These are phyloP conservation scores for Penicillium robsamsonii DNA, from an alignment of 495 filamentous ascomycete genomes.

Conservation along the genomic window DNA sequence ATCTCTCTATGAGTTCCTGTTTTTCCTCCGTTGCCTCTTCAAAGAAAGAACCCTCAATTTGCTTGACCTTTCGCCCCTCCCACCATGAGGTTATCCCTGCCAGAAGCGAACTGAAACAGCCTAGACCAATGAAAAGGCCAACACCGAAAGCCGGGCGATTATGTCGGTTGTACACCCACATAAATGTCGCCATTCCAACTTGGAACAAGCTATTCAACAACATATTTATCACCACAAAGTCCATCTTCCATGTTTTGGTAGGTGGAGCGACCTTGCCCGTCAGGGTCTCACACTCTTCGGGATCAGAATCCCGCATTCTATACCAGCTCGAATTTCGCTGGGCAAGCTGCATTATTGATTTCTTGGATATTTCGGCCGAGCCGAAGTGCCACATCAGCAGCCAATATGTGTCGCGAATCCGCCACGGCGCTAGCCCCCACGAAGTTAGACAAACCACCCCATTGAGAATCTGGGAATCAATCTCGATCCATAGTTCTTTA, in stretches of 20 bases:
- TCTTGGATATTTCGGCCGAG: neutral
- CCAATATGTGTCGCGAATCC: constrained; percentile 75
- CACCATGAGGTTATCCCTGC: constrained; percentile 66
- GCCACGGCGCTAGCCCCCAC: constrained; percentile 82
- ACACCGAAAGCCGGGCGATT: constrained; percentile 71
- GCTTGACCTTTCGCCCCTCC: constrained; percentile 35
- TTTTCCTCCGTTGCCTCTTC: neutral
- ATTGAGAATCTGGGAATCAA: constrained; percentile 80
- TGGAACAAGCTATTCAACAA: constrained; percentile 77
- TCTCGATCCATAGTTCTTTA: constrained; percentile 82
- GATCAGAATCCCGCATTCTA: neutral
- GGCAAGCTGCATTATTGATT: neutral
- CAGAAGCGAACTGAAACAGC: constrained; percentile 63
- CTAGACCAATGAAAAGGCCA: constrained; percentile 69
- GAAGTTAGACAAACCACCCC: constrained; percentile 84
- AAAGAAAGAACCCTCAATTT: neutral
- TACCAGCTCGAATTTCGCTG: neutral
- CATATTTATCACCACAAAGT: constrained; percentile 74
- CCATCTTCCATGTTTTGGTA: constrained; percentile 71
- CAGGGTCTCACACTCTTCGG: neutral
- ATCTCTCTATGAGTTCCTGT: neutral
- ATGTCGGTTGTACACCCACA: constrained; percentile 76
- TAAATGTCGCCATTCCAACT: constrained; percentile 64
- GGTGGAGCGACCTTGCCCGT: constrained; percentile 32
- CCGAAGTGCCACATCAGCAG: constrained; percentile 59